Percentiles rank a stretch among this genome's conserved stretches.
Conservation (phyloP, 768 basidiomycete genomes). For the Lentinus tigrinus region DNA sequence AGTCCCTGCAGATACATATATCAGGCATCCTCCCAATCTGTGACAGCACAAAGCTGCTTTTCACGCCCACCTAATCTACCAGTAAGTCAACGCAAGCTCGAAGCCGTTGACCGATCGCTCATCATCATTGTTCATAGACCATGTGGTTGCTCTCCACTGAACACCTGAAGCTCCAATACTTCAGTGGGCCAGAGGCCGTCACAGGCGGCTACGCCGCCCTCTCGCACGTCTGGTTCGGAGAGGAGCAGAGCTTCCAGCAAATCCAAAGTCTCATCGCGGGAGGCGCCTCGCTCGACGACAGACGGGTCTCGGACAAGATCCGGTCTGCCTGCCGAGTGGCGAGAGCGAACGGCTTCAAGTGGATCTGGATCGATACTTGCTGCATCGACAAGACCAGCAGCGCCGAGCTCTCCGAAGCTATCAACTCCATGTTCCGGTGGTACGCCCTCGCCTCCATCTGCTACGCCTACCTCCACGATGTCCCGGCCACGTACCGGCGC, state of each 20-base stretch:
- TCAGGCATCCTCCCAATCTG: no score
- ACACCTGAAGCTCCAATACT: no score
- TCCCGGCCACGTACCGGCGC: neutral
- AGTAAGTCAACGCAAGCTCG: no score
- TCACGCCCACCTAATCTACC: no score
- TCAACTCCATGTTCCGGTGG: neutral
- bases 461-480: slow-evolving; percentile 1
- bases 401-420: slow-evolving; percentile 1
- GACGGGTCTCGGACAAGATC: neutral
- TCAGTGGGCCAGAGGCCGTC: neutral
- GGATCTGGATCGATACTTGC: slow-evolving; percentile 2
- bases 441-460: neutral
- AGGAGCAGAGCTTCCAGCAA: neutral
- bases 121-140: no score
- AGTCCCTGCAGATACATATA: no score
- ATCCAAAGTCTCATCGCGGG: neutral
- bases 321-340: neutral
- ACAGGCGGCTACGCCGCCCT: neutral
- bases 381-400: slow-evolving; percentile 5
- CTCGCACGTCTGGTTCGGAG: neutral
- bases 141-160: no score
- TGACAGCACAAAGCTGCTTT: no score
- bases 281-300: neutral
- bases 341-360: neutral
- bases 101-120: no score